Evolutionary conservation across 1,284 basidiomycete genomes (phyloP).

Genomic region (Puccinia horiana): DNA sequence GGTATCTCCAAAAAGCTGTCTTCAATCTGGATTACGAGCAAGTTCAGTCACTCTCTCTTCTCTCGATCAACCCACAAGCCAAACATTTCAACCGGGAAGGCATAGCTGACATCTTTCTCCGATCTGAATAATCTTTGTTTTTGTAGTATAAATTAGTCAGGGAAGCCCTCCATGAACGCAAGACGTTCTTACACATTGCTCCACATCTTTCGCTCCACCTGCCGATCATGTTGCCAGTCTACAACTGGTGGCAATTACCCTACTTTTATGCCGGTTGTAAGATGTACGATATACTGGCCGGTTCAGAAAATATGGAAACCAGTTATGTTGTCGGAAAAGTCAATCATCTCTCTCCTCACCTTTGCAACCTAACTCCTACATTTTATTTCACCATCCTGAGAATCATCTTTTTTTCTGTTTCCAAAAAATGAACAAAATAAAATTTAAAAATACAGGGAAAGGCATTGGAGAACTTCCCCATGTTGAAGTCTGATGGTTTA

Average conservation of each 20-base stretch:
- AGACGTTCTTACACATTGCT: constrained; percentile 90
- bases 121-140: neutral
- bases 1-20: constrained; percentile 94
- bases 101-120: neutral
- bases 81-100: constrained; percentile 55
- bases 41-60: constrained; percentile 49
- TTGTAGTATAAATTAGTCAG: constrained; percentile 84
- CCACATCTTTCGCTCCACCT: constrained; percentile 89
- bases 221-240: constrained; percentile 90
- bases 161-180: constrained; percentile 89
- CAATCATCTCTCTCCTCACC: constrained; percentile 16
- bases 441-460: constrained; percentile 64
- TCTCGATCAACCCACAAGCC: neutral
- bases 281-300: constrained; percentile 92
- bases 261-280: constrained; percentile 96
- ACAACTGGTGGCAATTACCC: constrained; percentile 95
- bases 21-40: constrained; percentile 86
- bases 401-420: neutral
- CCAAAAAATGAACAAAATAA: too few relatives aligned
- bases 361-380: neutral
- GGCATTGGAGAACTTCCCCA: constrained; percentile 90
- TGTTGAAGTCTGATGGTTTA: constrained; percentile 88
- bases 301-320: constrained; percentile 93
- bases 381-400: neutral
- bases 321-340: constrained; percentile 86